Evolutionary conservation across 495 filamentous ascomycete genomes (phyloP).

Genomic region (Hypoxylon intermedium): DNA sequence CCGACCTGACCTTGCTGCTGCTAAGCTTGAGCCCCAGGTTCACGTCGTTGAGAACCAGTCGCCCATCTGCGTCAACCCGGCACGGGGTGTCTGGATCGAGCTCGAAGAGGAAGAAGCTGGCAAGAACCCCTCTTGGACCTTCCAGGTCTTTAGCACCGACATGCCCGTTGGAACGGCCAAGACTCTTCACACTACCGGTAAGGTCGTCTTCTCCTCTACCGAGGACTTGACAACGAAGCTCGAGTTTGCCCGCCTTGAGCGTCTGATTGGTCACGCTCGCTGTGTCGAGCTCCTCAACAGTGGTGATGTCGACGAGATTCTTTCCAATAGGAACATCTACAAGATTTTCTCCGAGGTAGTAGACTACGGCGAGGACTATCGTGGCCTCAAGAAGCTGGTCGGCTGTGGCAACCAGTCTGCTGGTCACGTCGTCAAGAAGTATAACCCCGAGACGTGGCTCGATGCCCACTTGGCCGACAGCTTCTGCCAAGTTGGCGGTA

Average conservation of each 20-base stretch:
- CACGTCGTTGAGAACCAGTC: constrained; percentile 49
- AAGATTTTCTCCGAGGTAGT: constrained; percentile 55
- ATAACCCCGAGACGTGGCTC: constrained; percentile 41
- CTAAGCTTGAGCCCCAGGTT: constrained; percentile 45
- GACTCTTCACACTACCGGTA: constrained; percentile 42
- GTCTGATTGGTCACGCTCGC: constrained; percentile 48
- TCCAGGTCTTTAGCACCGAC: constrained; percentile 37
- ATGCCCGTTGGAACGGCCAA: constrained; percentile 17
- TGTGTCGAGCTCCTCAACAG: constrained; percentile 50
- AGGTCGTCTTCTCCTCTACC: constrained; percentile 39
- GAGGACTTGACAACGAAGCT: constrained; percentile 36
- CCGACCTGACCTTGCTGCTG: constrained; percentile 35
- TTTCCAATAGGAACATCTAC: constrained; percentile 61
- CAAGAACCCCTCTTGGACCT: constrained; percentile 26
- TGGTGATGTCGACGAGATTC: constrained; percentile 53
- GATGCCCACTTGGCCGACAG: constrained; percentile 35
- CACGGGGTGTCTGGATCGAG: constrained; percentile 50
- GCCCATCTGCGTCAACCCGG: constrained; percentile 51
- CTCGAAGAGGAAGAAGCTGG: constrained; percentile 25
- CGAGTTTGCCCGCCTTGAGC: constrained; percentile 55
- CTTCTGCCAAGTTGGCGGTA: constrained; percentile 61
- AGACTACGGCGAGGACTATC: constrained; percentile 56
- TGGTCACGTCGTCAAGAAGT: constrained; percentile 51
- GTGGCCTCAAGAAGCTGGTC: constrained; percentile 56
- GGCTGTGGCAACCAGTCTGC: constrained; percentile 52